These are phyloP conservation scores for Fusarium sacchari DNA, from an alignment of 2,329 filamentous ascomycete species.

Conservation along the genomic window DNA sequence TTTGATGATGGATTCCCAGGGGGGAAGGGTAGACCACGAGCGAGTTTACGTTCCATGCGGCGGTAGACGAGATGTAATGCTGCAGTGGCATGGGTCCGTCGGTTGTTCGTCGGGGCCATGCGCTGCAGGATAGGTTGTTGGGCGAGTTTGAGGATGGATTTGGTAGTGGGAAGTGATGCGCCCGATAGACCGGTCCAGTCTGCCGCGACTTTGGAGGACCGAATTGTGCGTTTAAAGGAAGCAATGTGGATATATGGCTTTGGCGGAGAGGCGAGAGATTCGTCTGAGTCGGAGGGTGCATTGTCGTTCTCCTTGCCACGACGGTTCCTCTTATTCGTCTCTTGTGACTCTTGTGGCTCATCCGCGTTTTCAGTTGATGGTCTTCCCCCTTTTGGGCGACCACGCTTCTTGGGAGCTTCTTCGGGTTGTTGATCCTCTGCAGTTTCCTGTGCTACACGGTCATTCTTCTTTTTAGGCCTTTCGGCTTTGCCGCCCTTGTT, in stretches of 20 bases:
- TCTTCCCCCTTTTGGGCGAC: conserved; percentile 17
- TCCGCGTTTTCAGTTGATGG: neutral
- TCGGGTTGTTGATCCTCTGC: conserved; percentile 14
- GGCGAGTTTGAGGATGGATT: conserved; percentile 65
- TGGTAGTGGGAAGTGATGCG: conserved; percentile 65
- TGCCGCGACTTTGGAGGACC: conserved; percentile 71
- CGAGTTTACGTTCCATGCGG: conserved; percentile 66
- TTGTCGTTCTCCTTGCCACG: conserved; percentile 31
- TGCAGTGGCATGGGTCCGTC: conserved; percentile 63
- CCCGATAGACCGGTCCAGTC: conserved; percentile 72
- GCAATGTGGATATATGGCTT: conserved; percentile 62
- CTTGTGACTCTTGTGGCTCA: neutral
- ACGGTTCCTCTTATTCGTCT: conserved; percentile 20
- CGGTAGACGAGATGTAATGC: conserved; percentile 66
- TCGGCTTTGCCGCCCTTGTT: conserved; percentile 29
- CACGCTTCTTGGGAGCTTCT: conserved; percentile 23
- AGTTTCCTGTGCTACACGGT: conserved; percentile 1
- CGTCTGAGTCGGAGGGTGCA: conserved; percentile 31
- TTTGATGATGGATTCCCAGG: conserved; percentile 53
- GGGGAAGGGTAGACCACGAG: conserved; percentile 73
- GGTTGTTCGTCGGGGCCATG: conserved; percentile 59
- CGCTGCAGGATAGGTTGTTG: conserved; percentile 71
- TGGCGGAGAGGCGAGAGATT: conserved; percentile 42
- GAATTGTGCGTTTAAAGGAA: conserved; percentile 62
- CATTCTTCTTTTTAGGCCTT: conserved; percentile 24